These are phyloP conservation scores for Microbotryomycetes sp. DNA, from an alignment of 1,284 basidiomycete species.

Conservation along the genomic window DNA sequence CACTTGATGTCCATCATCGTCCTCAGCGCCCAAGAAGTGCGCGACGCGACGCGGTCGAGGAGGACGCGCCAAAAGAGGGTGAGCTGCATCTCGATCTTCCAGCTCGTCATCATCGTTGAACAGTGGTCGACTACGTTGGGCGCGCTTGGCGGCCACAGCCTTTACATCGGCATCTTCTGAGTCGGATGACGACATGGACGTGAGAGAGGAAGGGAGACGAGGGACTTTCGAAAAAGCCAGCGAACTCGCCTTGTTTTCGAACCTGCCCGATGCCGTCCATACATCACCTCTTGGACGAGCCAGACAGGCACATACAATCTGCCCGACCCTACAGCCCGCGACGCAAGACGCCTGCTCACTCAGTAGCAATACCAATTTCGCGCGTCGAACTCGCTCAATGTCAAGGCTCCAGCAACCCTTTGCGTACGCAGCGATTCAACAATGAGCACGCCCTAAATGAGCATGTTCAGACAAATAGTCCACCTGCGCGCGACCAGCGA, in stretches of 20 bases:
- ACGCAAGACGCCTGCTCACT: constrained; percentile 16
- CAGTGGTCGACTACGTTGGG: neutral
- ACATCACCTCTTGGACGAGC: constrained; percentile 9
- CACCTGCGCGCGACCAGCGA: too few relatives aligned
- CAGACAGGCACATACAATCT: neutral
- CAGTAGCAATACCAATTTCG: constrained; percentile 27
- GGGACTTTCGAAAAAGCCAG: constrained; percentile 3
- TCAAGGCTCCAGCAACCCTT: constrained; percentile 17
- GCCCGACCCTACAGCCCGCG: constrained; percentile 16
- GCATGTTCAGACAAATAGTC: too few relatives aligned
- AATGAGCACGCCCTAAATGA: too few relatives aligned
- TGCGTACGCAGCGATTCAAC: constrained; percentile 14
- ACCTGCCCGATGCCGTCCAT: neutral
- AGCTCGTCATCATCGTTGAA: neutral
- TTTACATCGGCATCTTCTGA: neutral
- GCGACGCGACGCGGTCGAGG: constrained; percentile 1
- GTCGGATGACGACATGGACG: neutral
- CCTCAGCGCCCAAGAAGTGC: constrained; percentile 27
- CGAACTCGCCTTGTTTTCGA: neutral
- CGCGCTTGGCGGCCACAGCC: neutral
- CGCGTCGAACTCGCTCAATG: constrained; percentile 25
- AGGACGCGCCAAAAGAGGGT: neutral
- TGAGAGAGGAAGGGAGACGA: neutral
- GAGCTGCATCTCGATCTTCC: neutral
- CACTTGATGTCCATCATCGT: constrained; percentile 25